Base-by-base conservation (phyloP, 345 rosid genomes). In the Syzygium aromaticum region DNA sequence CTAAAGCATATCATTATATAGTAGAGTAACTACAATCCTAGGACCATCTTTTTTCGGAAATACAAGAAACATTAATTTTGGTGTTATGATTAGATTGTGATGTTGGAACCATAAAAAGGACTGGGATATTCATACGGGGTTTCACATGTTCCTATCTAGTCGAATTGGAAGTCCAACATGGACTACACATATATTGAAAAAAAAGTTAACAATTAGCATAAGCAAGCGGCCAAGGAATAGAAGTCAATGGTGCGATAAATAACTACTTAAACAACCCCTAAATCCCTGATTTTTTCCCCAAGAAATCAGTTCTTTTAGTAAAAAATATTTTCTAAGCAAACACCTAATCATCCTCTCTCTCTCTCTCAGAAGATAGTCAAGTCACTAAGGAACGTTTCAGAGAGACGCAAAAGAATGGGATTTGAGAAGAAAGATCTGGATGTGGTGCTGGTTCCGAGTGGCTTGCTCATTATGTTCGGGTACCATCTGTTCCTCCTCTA, bases 401-500 rank as follows among this genome's bases (percentile, higher is more conserved):
- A n/a, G 56, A 30, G 54, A 67, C 52, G 15, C 14, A 19, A 22
- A 40, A 38, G 82, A 23, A 86, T 80, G 88, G 88, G 51, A 49
- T 87, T 94, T 63, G 64, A 89, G 21, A 95, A 91, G 85, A 94
- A 95, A 84, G 84, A 91, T 67, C 94, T 96, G 86, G 99, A 95
- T 93, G 61, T 96, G 90, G 84, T 94, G 77, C 88, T 95, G 87
- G 97, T 94, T 87, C 98, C 98, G n/a, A 51, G 84, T 25, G 97
- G 96, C 9, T 86, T 96, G 89, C 63, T 90, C 86, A 88, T 95
- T 89, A 89, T 95, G 95, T 88, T 96, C 17, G 88, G 85, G 5
- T 95, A 95, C 89, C 97, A 96, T 89, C 92, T 95, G 52, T 63
- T 87, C 91, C 95, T 94, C 86, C 93, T 96, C 27, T 91, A 95